These are phyloP conservation scores for Phytopythium vexans DNA, from an alignment of 352 stramenopile species.

Conservation along the genomic window DNA sequence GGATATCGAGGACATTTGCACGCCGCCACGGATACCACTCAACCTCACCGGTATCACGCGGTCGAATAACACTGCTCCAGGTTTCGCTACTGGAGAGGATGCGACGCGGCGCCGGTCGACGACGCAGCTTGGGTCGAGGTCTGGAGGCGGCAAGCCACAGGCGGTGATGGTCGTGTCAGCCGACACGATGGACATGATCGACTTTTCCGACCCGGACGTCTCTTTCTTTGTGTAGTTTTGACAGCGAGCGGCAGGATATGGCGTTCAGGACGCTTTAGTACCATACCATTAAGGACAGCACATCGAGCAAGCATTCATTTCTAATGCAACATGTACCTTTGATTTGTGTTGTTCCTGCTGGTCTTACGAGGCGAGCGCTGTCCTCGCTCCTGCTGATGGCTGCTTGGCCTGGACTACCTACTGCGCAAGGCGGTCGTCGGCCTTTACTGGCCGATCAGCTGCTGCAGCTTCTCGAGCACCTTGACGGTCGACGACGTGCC, in stretches of 20 bases:
- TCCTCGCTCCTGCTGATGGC: too few species aligned
- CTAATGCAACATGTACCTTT: too few species aligned
- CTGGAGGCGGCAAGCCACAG: neutral
- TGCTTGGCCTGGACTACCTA: too few species aligned
- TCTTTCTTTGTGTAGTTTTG: slow-evolving; percentile 39
- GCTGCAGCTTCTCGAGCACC: slow-evolving; percentile 68
- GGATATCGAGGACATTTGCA: slow-evolving; percentile 6
- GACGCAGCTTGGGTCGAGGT: neutral
- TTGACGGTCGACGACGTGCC: slow-evolving; percentile 82
- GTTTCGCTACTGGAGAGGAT: too few species aligned
- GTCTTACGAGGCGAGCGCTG: too few species aligned
- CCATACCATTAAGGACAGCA: slow-evolving; percentile 8
- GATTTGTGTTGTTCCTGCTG: too few species aligned
- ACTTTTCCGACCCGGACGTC: slow-evolving; percentile 38
- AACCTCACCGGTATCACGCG: too few species aligned
- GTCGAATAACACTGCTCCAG: too few species aligned
- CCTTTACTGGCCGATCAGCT: slow-evolving; percentile 32
- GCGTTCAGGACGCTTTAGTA: slow-evolving; percentile 5
- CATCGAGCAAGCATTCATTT: neutral
- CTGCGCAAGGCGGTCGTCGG: too few species aligned
- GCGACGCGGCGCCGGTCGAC: too few species aligned
- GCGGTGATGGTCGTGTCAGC: slow-evolving; percentile 35
- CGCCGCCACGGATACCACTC: neutral
- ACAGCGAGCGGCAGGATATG: too few species aligned
- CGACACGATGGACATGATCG: slow-evolving; percentile 37